Evolutionary conservation across 116 monocot genomes (phyloP).

Genomic region (Papilionanthe hybrid): DNA sequence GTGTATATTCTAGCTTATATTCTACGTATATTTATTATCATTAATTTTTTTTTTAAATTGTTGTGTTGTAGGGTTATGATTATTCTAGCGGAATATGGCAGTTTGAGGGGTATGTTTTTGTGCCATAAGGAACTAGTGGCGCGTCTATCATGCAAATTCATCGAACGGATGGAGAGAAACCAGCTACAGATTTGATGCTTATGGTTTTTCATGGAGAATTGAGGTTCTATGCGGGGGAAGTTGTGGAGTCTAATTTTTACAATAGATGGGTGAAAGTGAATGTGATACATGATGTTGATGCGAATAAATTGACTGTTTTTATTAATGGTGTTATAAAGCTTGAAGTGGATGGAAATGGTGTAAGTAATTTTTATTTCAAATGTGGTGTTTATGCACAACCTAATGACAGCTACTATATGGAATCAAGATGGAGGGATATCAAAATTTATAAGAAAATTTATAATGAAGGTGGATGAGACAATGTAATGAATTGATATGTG

Average conservation of each 20-base stretch:
- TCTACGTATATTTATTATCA: too few relatives aligned
- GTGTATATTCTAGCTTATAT: too few relatives aligned
- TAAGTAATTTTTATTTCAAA: neutral
- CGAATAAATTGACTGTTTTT: constrained; percentile 9
- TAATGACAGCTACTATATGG: constrained; percentile 6
- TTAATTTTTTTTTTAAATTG: too few relatives aligned
- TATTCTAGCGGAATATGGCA: constrained; percentile 26
- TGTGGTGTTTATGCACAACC: too few relatives aligned
- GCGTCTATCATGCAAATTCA: constrained; percentile 20
- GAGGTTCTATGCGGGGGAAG: neutral
- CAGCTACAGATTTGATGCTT: neutral
- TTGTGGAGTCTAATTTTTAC: constrained; percentile 13
- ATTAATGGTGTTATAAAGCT: constrained; percentile 17
- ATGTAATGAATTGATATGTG: too few relatives aligned
- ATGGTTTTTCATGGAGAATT: too few relatives aligned
- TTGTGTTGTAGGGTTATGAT: constrained; percentile 17
- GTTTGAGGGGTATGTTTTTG: constrained; percentile 24
- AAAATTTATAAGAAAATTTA: too few relatives aligned
- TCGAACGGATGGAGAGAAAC: neutral
- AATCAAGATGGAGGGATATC: constrained; percentile 11
- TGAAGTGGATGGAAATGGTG: constrained; percentile 2
- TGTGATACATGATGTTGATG: constrained; percentile 22
- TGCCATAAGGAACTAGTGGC: constrained; percentile 22
- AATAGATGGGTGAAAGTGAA: constrained; percentile 21
- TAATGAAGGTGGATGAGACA: too few relatives aligned